phyloP scores from a whole-genome alignment of 1,139 yeast species.

The Geotrichum candidum region DNA sequence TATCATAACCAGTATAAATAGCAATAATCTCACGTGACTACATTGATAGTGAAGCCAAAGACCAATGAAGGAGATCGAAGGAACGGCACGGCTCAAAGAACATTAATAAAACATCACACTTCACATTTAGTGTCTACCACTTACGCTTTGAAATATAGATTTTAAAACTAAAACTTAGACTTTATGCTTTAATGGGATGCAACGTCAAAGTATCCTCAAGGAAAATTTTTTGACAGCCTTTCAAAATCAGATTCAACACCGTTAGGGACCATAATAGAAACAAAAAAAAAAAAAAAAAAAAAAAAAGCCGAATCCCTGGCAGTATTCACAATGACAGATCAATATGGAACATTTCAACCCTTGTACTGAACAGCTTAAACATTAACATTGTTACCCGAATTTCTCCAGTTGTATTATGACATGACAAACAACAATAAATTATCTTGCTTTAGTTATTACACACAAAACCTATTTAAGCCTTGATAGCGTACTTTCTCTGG shows the following conservation, averaged over 20 bases:
- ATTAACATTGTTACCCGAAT: neutral
- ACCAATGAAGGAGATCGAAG: neutral
- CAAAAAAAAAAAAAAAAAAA: neutral
- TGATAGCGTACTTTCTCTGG: slow-evolving; percentile 96
- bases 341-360: neutral
- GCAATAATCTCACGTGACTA: neutral
- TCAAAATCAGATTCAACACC: neutral
- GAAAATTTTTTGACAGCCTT: neutral
- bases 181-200: neutral
- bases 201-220: neutral
- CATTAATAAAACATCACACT: neutral
- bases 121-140: neutral
- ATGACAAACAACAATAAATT: neutral
- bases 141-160: neutral
- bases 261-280: neutral
- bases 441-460: neutral
- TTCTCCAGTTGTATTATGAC: neutral
- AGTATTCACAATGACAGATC: neutral
- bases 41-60: neutral
- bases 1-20: neutral
- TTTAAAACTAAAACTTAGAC: neutral
- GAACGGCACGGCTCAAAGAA: neutral
- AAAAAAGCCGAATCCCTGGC: neutral
- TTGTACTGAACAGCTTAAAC: neutral
- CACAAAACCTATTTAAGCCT: slow-evolving; percentile 57